These are phyloP conservation scores for Kalanchoe fedtschenkoi DNA, from an alignment of 164 flowering plant species.

Conservation along the genomic window DNA sequence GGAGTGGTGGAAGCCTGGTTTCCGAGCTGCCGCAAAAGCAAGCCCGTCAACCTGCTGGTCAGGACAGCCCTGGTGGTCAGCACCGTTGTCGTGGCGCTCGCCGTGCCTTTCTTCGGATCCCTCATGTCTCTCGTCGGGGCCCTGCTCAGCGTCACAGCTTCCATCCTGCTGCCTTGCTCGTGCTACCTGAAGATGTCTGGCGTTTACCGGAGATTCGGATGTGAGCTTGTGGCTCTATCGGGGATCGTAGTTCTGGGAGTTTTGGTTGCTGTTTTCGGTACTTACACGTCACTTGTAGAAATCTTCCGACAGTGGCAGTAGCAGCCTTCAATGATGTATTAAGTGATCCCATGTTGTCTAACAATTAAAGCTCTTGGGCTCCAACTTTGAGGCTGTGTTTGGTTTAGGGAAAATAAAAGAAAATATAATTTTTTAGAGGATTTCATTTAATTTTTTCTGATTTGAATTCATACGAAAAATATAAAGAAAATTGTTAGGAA, in stretches of 20 bases:
- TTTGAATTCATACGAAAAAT: too few species aligned
- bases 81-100: conserved; percentile 36
- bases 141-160: conserved; percentile 32
- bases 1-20: conserved; percentile 29
- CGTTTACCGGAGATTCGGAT: conserved; percentile 16
- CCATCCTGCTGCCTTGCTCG: conserved; percentile 46
- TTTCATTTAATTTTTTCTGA: too few species aligned
- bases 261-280: conserved; percentile 28
- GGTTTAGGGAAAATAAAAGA: too few species aligned
- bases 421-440: too few species aligned
- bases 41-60: conserved; percentile 24
- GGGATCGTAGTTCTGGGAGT: conserved; percentile 27
- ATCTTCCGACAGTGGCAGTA: conserved; percentile 11
- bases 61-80: conserved; percentile 33
- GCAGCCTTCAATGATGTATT: too few species aligned
- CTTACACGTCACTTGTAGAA: conserved; percentile 33
- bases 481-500: too few species aligned
- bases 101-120: conserved; percentile 36
- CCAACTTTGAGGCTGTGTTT: too few species aligned
- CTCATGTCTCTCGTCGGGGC: conserved; percentile 57
- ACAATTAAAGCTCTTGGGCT: too few species aligned
- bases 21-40: conserved; percentile 15
- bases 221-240: conserved; percentile 22
- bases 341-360: too few species aligned
- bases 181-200: conserved; percentile 53